Conservation (phyloP, 1,139 yeast species). For the Scheffersomyces segobiensis region DNA sequence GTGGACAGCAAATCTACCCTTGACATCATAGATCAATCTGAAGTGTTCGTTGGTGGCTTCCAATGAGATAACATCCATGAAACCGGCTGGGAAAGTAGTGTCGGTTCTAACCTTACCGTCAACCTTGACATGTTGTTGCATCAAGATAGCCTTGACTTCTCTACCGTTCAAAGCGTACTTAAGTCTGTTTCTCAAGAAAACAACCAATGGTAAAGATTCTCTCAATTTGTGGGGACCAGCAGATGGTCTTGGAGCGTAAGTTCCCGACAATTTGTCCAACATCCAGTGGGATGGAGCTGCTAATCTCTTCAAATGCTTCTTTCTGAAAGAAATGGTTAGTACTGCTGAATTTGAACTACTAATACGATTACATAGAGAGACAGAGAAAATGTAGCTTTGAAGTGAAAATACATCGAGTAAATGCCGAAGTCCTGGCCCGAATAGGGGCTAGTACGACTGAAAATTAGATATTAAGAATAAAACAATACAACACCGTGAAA, state of each 20-base stretch:
- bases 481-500: neutral
- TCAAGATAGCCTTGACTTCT: constrained; percentile 98
- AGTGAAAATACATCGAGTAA: neutral
- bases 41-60: constrained; percentile 99
- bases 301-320: constrained; percentile 97
- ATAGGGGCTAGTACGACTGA: neutral
- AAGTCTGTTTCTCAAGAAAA: constrained; percentile 98
- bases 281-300: constrained; percentile 99
- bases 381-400: neutral
- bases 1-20: constrained; percentile 99
- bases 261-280: constrained; percentile 99
- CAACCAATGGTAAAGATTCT: constrained; percentile 97
- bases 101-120: constrained; percentile 99
- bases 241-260: constrained; percentile 99
- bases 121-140: constrained; percentile 99
- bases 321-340: constrained; percentile 47
- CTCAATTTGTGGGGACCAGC: constrained; percentile 99
- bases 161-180: constrained; percentile 99
- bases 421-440: neutral
- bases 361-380: neutral
- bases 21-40: constrained; percentile 96
- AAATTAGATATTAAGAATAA: neutral
- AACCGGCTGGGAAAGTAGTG: constrained; percentile 98
- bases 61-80: constrained; percentile 96
- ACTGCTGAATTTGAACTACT: constrained; percentile 3